These are phyloP conservation scores for Colletotrichum sp. DNA, from an alignment of 2,329 filamentous ascomycete genomes.

Conservation along the genomic window DNA sequence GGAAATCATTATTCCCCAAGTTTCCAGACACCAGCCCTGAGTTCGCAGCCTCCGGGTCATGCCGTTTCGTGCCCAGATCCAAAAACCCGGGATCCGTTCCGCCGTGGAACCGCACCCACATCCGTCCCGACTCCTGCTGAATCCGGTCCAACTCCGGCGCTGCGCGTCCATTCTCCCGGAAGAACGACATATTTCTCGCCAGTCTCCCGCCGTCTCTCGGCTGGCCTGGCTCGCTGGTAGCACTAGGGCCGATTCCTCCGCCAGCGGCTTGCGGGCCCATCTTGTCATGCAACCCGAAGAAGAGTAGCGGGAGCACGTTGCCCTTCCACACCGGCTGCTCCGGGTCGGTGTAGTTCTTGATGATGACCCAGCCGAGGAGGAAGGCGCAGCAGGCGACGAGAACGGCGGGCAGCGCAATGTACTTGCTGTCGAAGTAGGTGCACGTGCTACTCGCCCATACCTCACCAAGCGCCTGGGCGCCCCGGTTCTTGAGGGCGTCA, in stretches of 20 bases:
- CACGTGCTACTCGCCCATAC: slow-evolving; percentile 3
- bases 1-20: background rate
- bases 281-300: background rate
- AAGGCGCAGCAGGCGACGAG: background rate
- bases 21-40: background rate
- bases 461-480: background rate
- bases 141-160: slow-evolving; percentile 6
- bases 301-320: slow-evolving; percentile 8
- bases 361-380: slow-evolving; percentile 1
- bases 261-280: background rate
- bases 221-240: background rate
- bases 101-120: slow-evolving; percentile 11
- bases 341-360: slow-evolving; percentile 10
- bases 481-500: background rate
- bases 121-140: slow-evolving; percentile 1
- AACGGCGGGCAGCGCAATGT: background rate
- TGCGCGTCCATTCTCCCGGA: background rate
- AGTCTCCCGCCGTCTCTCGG: background rate
- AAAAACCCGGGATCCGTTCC: slow-evolving; percentile 7
- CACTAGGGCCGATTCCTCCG: background rate
- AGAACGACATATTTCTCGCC: slow-evolving; percentile 1
- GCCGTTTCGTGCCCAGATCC: background rate
- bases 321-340: slow-evolving; percentile 18
- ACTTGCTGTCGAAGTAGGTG: slow-evolving; percentile 4
- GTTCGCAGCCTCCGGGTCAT: background rate